A percentile compares a stretch with the other conserved stretches of the same genome.
Conservation (phyloP, 768 basidiomycete genomes). For the Lentinula guzmanii region DNA sequence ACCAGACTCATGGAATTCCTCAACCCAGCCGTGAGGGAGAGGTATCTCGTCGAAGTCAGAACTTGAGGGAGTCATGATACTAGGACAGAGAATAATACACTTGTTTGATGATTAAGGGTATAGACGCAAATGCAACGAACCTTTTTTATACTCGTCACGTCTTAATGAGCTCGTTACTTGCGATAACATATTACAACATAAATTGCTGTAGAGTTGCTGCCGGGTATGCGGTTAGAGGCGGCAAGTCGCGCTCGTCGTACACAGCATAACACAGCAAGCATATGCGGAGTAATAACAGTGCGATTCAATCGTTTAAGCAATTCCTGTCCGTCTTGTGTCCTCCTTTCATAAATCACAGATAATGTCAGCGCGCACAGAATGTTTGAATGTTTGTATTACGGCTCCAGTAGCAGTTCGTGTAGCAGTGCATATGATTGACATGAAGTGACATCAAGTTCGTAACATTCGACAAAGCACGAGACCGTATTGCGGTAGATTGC, state of each 20-base stretch:
- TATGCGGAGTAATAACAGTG: no score
- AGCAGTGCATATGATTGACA: background rate
- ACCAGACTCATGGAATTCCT: slow-evolving; percentile 30
- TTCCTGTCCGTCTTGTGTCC: no score
- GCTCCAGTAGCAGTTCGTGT: background rate
- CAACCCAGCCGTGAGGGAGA: slow-evolving; percentile 45
- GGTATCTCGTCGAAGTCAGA: slow-evolving; percentile 15
- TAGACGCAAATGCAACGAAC: background rate
- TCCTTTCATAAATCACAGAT: background rate
- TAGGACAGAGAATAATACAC: background rate
- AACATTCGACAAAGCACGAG: background rate
- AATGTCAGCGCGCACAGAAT: background rate
- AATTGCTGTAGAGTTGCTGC: background rate
- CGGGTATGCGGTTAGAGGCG: background rate
- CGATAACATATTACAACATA: background rate
- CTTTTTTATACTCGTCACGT: background rate
- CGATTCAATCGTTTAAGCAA: no score
- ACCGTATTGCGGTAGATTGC: background rate
- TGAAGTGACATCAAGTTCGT: background rate
- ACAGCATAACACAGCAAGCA: background rate
- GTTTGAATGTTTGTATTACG: background rate
- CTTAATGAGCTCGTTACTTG: background rate
- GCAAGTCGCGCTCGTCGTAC: background rate
- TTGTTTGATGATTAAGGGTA: background rate
- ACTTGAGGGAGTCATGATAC: slow-evolving; percentile 13